Base-by-base conservation (phyloP, 2,329 filamentous ascomycete species). In the Pyrenophora teres region DNA sequence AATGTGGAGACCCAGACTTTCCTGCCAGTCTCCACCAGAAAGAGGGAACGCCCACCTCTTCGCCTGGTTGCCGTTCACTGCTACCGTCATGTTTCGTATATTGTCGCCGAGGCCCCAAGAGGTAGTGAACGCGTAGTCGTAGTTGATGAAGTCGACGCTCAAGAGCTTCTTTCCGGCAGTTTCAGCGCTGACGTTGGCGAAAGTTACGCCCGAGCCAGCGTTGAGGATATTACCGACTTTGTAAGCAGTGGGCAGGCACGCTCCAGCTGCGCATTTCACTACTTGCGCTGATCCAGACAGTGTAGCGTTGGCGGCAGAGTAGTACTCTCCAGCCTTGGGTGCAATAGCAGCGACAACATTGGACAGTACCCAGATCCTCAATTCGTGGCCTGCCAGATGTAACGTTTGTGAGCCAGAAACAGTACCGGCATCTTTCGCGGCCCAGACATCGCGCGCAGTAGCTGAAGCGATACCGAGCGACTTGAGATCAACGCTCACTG, bases 61-160 rank as follows among this genome's bases (percentile, higher is more conserved):
- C 0, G 68, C 62, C 18, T 57, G 40, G 0, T 65, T 69, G 2
- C 70, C 73, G 56, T 77, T 77, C 10, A 77, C 71, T 23, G 63
- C 60, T 30, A 77, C 60, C 2, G 67, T 72, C 49, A 75, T 66
- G 21, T 71, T 72, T 15, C 74, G 60, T 8, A 67, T 65, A 37
- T 77, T 77, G 12, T 64, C 59, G 4, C 71, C 70, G 42, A 54
- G 63, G 7, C 55, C 60, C 62, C 67, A 71, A 0, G 70, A 63
- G 27, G 73, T 75, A 0, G 66, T 67, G 16, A 77, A 70, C 2
- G 65, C 65, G 32, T 68, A 68, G 39, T 76, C 74, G 56, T 75
- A 75, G 41, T 77, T 73, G 41, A 77, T 54, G 40, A 74, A 77
- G 44, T 77, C 75, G 16, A 77, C 65, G 1, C 67, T 66, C 1